Evolutionary conservation across 169 alveolate species (phyloP), one percentile per base, ranked within the genome.

Genomic region (Cryptosporidium ryanae): DNA sequence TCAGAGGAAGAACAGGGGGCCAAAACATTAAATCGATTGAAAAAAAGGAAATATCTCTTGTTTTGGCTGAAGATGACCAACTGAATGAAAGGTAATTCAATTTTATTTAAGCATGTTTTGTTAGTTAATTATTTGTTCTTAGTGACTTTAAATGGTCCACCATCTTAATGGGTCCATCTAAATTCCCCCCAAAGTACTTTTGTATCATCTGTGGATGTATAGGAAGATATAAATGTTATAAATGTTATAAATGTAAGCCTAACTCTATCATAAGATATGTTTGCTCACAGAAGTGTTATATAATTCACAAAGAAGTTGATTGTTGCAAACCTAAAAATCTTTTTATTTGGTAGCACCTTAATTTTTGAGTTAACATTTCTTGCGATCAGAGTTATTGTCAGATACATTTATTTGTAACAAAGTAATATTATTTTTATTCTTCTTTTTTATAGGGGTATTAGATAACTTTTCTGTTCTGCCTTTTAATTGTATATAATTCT

Each of bases 181-280:
- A 76, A 44, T 27, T 55, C 17, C 87, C 87, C 32, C 44, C 65
- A 76, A 76, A 61, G 59, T 32, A 59, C 29, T 76, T 76, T 48
- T 76, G 87, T 76, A 64, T 76, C 43, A 61, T 76, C 17, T 76
- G 87, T 63, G 87, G 87, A 43, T 76, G 64, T 46, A 15, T 76
- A 17, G 87, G 87, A 15, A 76, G 34, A 34, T 76, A 76, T 38
- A 76, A 61, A 76, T 76, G 87, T 27, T 76, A 76, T 59, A 23
- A 76, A 44, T 76, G 87, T 52, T 76, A 34, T 44, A 76, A 55
- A 43, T 59, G 76, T 46, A 76, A 65, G 46, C 71, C 87, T 29
- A 76, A 76, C 71, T 46, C 68, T 2, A 59, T 76, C 59, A 65
- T 59, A 59, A 76, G 87, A 76, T 76, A 76, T 76, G 71, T 76